Base-by-base conservation (phyloP, 345 rosid species). In the Xanthoceras sorbifolium region DNA sequence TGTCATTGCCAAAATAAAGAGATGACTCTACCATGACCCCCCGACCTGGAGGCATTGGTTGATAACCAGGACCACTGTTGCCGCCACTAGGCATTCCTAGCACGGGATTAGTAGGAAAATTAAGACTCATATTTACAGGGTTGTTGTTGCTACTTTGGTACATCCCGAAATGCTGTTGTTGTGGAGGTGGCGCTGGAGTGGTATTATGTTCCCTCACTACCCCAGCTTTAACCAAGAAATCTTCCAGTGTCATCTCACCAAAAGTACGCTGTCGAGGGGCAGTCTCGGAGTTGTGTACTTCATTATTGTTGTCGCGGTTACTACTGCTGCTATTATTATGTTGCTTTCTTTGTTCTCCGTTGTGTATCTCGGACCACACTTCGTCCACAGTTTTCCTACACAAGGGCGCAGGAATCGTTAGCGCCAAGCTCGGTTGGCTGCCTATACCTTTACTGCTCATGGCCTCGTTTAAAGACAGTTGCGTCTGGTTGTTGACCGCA, bases 211-310 rank as follows among this genome's bases (percentile, higher is more conserved):
- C 96, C 81, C 94, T 81, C 5, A 90, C 96, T 11, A 92, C 90
- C 79, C 98, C 97, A 42, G 98, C 98, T 75, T 91, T 94, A 5
- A 94, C 48, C 78, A 94, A 85, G 80, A 94, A 94, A 84, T 93
- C 98, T 75, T 94, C 98, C 79, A 94, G 82, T 0, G 97, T 94
- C 97, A 94, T 91, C 84, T 90, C 94, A 18, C 99, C 98, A 26
- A 89, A 89, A 44, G 94, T 90, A 0, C 93, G 90, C 81, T 90
- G 92, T 40, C 89, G 73, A 14, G 87, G 71, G 8, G 88, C 80
- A 2, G 71, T 26, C 38, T 81, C 89, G 7, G 89, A 60, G 31
- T 81, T 88, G 2, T 73, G 81, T 64, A 67, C 63, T 29, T 28
- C 74, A 2, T 52, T 54, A 65, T 61, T 74, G 1, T 76, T 72